Conservation (phyloP, 2,329 filamentous ascomycete species). For the Penicillium sclerotiorum region DNA sequence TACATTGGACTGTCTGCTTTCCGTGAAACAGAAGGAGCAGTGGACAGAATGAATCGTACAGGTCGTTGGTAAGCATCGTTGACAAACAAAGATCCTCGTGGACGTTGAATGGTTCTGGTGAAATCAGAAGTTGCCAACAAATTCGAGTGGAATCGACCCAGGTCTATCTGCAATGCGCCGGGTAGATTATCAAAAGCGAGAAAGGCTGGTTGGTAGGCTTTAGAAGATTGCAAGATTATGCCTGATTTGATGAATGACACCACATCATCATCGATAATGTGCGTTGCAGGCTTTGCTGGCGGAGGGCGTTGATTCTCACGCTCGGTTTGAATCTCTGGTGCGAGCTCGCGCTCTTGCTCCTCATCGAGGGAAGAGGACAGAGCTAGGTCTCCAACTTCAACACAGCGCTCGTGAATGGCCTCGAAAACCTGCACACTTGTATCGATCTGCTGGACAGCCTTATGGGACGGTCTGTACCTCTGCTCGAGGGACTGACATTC, state of each 20-base stretch:
- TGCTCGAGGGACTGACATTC: slow-evolving; percentile 57
- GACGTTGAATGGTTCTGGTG: not conserved
- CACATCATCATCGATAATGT: slow-evolving; percentile 52
- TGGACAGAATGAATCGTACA: slow-evolving; percentile 58
- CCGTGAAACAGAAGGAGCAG: not conserved
- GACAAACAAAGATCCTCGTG: not conserved
- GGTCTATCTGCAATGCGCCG: not conserved
- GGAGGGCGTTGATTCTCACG: slow-evolving; percentile 56
- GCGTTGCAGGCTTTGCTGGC: slow-evolving; percentile 40
- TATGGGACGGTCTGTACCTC: slow-evolving; percentile 52
- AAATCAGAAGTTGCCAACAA: not conserved
- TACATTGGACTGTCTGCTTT: not conserved
- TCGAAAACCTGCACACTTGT: no score
- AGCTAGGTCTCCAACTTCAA: not conserved
- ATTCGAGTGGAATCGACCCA: not conserved
- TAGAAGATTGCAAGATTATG: slow-evolving; percentile 22
- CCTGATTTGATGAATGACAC: slow-evolving; percentile 45
- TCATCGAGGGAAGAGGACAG: slow-evolving; percentile 50
- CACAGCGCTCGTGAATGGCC: slow-evolving; percentile 8
- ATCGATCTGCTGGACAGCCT: slow-evolving; percentile 29
- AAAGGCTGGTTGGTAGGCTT: slow-evolving; percentile 49
- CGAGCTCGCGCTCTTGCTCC: slow-evolving; percentile 70
- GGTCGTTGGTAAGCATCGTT: slow-evolving; percentile 33
- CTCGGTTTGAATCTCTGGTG: slow-evolving; percentile 66
- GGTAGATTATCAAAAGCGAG: not conserved